Percentiles rank a stretch among this genome's conserved stretches.
Evolutionary conservation across 805 yeast species (phyloP).

Genomic region (Nakazawaea wyomingensis): DNA sequence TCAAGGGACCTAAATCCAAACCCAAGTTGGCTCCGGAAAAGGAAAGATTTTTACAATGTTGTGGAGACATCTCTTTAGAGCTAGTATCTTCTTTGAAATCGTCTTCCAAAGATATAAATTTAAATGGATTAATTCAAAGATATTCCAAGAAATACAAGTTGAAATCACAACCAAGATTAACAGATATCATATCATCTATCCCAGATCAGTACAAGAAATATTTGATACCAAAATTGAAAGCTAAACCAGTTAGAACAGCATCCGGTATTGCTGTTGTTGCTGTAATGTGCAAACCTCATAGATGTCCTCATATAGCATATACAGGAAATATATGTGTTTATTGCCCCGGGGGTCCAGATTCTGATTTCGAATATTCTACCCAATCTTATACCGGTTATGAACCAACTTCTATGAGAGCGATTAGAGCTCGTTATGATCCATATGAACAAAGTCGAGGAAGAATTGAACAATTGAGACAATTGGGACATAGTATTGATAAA

Average conservation of each 20-base stretch:
- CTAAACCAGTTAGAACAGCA: constrained; percentile 98
- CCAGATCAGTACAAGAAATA: constrained; percentile 95
- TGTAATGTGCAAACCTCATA: constrained; percentile 98
- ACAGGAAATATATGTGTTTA: constrained; percentile 98
- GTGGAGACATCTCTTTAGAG: constrained; percentile 87
- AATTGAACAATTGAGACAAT: constrained; percentile 88
- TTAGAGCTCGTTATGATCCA: constrained; percentile 96
- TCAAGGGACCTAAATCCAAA: constrained; percentile 35
- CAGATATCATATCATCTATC: constrained; percentile 90
- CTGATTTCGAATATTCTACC: constrained; percentile 96
- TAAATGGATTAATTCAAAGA: constrained; percentile 83
- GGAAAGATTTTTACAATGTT: constrained; percentile 87
- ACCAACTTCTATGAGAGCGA: constrained; percentile 99
- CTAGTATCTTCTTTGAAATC: constrained; percentile 71
- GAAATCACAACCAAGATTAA: constrained; percentile 87
- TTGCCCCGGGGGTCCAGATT: constrained; percentile 99
- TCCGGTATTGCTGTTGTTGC: constrained; percentile 99
- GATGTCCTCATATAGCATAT: constrained; percentile 98
- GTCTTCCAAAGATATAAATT: constrained; percentile 69
- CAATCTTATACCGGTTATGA: constrained; percentile 98
- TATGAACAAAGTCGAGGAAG: constrained; percentile 98
- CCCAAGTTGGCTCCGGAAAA: constrained; percentile 82
- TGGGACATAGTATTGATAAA: constrained; percentile 95
- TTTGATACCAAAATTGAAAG: constrained; percentile 86
- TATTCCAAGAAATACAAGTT: constrained; percentile 87